Percentiles rank a stretch among this genome's conserved stretches.
phyloP scores from a whole-genome alignment of 768 basidiomycete genomes.

The Mrakia blollopis region DNA sequence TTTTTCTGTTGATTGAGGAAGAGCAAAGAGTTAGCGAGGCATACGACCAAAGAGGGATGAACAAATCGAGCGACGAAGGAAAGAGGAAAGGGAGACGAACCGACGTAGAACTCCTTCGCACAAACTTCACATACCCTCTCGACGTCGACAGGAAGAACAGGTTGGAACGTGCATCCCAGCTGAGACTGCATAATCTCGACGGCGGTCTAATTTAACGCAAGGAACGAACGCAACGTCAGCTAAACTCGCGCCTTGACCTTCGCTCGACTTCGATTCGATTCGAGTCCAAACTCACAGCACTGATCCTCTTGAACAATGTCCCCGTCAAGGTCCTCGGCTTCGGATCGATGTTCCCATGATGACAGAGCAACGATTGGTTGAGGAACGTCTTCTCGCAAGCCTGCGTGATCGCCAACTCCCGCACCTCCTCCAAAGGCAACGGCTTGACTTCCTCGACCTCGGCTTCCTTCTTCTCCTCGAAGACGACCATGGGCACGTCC shows the following conservation, averaged over 20 bases:
- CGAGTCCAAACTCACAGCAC: not conserved
- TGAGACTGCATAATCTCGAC: not conserved
- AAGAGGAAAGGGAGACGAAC: not conserved
- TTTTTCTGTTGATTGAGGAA: not conserved
- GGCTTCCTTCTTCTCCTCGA: not conserved
- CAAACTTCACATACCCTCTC: slow-evolving; percentile 14
- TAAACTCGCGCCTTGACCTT: not conserved
- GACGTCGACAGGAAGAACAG: not conserved
- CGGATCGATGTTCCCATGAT: slow-evolving; percentile 13
- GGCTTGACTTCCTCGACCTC: not conserved
- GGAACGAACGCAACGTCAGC: not conserved
- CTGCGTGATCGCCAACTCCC: not conserved
- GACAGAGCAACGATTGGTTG: not conserved
- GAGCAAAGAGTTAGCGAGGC: not conserved
- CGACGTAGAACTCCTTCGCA: not conserved
- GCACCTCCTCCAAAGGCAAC: not conserved
- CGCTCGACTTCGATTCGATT: not conserved
- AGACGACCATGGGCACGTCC: not conserved
- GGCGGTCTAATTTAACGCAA: not conserved
- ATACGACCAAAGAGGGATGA: not conserved
- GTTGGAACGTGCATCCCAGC: not conserved
- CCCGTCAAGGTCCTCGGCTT: not conserved
- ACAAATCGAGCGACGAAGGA: not conserved
- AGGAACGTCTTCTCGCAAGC: not conserved
- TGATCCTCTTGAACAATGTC: slow-evolving; percentile 16